Evolutionary conservation across 495 filamentous ascomycete species (phyloP).

Genomic region (Tuber calosporum): DNA sequence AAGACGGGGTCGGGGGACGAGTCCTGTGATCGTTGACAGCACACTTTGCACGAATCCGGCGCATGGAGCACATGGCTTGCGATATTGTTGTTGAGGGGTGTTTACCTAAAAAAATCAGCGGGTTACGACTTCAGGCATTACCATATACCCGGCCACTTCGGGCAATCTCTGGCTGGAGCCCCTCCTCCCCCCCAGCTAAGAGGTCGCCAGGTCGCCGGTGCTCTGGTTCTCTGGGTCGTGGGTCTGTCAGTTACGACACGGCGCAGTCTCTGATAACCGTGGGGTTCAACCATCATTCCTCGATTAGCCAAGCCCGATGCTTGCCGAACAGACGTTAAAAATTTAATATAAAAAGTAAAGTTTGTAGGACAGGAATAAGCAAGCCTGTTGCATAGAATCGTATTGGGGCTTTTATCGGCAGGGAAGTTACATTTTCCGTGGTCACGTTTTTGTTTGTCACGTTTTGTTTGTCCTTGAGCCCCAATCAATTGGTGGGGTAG

Average conservation of each 20-base stretch:
- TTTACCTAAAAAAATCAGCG: not conserved
- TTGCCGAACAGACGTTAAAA: not conserved
- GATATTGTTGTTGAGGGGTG: not conserved
- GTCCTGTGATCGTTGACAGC: not conserved
- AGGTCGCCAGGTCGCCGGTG: not conserved
- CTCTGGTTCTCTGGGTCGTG: not conserved
- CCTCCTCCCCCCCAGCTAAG: not conserved
- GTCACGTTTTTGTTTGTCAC: not conserved
- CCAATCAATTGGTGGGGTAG: constrained; percentile 15
- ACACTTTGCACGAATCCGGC: not conserved
- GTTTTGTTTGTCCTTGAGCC: constrained; percentile 1
- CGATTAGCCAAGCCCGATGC: not conserved
- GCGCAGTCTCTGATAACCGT: not conserved
- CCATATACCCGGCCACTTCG: not conserved
- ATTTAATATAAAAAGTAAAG: constrained; percentile 3
- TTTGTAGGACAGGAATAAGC: not conserved
- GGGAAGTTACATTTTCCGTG: not conserved
- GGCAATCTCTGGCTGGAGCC: not conserved
- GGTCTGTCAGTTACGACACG: not conserved
- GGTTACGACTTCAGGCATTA: not conserved
- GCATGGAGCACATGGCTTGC: not conserved
- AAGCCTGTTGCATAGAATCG: not conserved
- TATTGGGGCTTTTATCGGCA: not conserved
- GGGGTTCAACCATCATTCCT: not conserved
- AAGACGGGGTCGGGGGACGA: not conserved